Base-by-base conservation (phyloP, 768 basidiomycete species). In the Suillus spraguei region DNA sequence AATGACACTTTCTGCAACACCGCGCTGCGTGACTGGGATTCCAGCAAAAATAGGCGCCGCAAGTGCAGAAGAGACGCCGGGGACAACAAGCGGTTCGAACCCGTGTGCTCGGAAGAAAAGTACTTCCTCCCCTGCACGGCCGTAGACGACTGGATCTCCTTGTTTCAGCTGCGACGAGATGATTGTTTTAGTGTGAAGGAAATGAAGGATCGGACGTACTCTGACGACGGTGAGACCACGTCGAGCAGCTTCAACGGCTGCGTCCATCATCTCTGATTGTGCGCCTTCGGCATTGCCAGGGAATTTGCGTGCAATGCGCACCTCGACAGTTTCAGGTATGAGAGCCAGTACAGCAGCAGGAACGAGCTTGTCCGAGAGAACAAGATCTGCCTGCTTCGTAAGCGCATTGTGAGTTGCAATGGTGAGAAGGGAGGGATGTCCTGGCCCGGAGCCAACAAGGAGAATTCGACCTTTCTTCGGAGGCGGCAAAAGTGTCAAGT, bases 251-350 rank as follows among this genome's bases (percentile, higher is more conserved):
- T 90, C 91, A 10, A 98, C 79, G 2, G 95, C 97, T 5, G 90
- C 86, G 64, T 91, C 86, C 94, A 97, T 97, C 83, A 99, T 87
- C 77, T 99, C 97, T 42, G 82, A 85, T 74, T 99, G 97, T 2
- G 96, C 95, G 16, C 90, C 90, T 56, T 99, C 97, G 2, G 95
- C 94, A 72, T 99, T 99, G 0, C 97, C 97, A 0, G 97, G 97
- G 78, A 97, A 98, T 71, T 99, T 99, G 67, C 90, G 90, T 20
- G 97, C 97, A 69, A 99, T 97, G 56, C 89, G 88, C 9, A 98
- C 83, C 62, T 89, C 83, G 0, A 89, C 84, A 33, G 79, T 76
- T 7, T 81, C 74, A 0, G 96, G 97, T 60, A 99, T 92, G 33
- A 98, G 81, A 0, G 84, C 87, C 22, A 99, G 87, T 9, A 99